A percentile compares a stretch with the other conserved stretches of the same genome.
These are phyloP conservation scores for Penicillium sp. DNA, from an alignment of 2,329 filamentous ascomycete species.

Conservation along the genomic window DNA sequence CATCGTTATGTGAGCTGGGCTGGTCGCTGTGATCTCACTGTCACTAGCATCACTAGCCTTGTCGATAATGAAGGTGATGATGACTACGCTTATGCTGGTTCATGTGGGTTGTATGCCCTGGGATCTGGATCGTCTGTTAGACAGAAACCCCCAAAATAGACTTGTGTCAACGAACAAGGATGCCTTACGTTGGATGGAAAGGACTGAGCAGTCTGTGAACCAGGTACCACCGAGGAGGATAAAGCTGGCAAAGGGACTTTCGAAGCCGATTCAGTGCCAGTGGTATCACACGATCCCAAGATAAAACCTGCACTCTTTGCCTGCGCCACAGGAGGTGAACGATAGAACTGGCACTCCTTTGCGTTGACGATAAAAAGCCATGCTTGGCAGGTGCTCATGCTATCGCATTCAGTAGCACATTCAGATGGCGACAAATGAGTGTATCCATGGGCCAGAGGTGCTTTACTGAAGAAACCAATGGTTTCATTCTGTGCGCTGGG, in stretches of 20 bases:
- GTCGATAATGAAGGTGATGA: background rate
- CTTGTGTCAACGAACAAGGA: background rate
- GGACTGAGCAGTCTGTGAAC: background rate
- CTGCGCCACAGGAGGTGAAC: slow-evolving; percentile 5
- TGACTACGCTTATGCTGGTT: slow-evolving; percentile 3
- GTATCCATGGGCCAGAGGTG: slow-evolving; percentile 2
- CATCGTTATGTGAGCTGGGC: too few species aligned
- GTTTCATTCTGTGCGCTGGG: slow-evolving; percentile 7
- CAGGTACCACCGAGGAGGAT: background rate
- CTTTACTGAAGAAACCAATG: slow-evolving; percentile 10
- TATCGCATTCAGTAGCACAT: background rate
- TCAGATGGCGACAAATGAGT: slow-evolving; percentile 8
- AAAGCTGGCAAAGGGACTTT: background rate
- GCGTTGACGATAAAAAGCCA: slow-evolving; percentile 8
- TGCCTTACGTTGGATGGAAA: background rate
- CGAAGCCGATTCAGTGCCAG: background rate
- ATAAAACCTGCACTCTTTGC: slow-evolving; percentile 10
- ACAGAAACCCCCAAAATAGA: background rate
- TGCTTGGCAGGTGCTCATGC: background rate
- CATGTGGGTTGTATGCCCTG: background rate
- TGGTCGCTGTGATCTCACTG: too few species aligned
- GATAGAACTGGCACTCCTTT: slow-evolving; percentile 8
- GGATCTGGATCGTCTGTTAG: background rate
- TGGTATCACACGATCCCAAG: slow-evolving; percentile 9
- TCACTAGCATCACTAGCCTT: background rate